A percentile compares a stretch with the other conserved stretches of the same genome.
Conservation (phyloP, 495 filamentous ascomycete species). For the Neurospora tetrasperma region DNA sequence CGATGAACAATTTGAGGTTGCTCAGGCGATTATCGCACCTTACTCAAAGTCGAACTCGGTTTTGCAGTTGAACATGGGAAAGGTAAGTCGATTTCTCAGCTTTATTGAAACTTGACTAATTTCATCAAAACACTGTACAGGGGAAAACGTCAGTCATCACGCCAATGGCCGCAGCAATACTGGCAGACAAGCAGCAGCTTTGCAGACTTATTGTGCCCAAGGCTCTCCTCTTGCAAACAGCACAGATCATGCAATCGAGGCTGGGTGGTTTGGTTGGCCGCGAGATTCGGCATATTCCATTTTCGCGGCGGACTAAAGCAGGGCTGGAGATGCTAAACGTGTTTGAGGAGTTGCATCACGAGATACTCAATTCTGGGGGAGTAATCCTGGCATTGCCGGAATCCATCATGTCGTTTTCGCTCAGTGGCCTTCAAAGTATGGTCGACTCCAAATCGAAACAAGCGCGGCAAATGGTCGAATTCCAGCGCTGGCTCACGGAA, state of each 20-base stretch:
- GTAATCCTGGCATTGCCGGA: background rate
- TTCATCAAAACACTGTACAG: background rate
- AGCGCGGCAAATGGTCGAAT: conserved; percentile 31
- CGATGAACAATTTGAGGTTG: conserved; percentile 42
- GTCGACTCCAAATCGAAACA: conserved; percentile 5
- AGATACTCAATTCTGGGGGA: background rate
- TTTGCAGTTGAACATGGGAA: background rate
- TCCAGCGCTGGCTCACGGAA: conserved; percentile 38
- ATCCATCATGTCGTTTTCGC: conserved; percentile 1
- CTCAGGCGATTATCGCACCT: conserved; percentile 40
- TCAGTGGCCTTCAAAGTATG: conserved; percentile 1
- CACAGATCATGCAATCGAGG: conserved; percentile 22
- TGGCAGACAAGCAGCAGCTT: conserved; percentile 33
- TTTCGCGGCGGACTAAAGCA: conserved; percentile 17
- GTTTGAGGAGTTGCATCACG: background rate
- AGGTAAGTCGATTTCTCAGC: background rate
- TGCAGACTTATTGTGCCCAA: background rate
- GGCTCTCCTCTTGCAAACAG: conserved; percentile 34
- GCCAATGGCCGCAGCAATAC: background rate
- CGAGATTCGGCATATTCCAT: conserved; percentile 1
- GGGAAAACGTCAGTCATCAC: background rate
- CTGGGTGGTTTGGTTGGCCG: conserved; percentile 1
- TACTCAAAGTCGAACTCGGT: conserved; percentile 37
- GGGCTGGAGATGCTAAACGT: background rate
- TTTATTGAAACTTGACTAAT: background rate